A percentile compares a stretch with the other conserved stretches of the same genome.
Evolutionary conservation across 768 basidiomycete genomes (phyloP).

Genomic region (Lentinula aciculospora): DNA sequence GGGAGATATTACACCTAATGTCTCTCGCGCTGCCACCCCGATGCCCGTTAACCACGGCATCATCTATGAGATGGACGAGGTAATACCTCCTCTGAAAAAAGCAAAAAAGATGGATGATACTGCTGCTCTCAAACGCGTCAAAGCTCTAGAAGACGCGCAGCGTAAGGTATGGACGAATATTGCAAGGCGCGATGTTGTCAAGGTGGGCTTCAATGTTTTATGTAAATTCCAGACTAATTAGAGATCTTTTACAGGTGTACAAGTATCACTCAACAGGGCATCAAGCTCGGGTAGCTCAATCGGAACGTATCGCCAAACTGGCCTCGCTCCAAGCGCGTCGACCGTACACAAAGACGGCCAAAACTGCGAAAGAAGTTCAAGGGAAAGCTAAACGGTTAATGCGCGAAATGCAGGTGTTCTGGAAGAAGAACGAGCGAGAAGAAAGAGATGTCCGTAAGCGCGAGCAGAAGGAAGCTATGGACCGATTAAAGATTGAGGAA

Average conservation of each 20-base stretch:
- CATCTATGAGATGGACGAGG: constrained; percentile 69
- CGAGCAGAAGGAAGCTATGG: constrained; percentile 90
- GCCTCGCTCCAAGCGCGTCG: constrained; percentile 75
- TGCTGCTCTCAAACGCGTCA: constrained; percentile 69
- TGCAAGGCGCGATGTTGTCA: constrained; percentile 76
- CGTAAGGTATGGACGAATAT: constrained; percentile 89
- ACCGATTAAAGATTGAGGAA: constrained; percentile 84
- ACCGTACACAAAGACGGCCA: constrained; percentile 69
- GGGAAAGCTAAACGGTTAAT: constrained; percentile 82
- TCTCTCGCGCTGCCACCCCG: constrained; percentile 70
- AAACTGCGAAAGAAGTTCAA: constrained; percentile 77
- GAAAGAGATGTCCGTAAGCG: constrained; percentile 89
- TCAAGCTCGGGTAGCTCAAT: constrained; percentile 59
- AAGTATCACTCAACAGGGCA: constrained; percentile 68
- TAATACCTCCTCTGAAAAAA: constrained; percentile 63
- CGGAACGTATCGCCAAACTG: constrained; percentile 71
- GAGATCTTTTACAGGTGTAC: constrained; percentile 52
- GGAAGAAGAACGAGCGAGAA: constrained; percentile 98
- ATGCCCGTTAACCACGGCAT: constrained; percentile 49
- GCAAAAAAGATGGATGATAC: constrained; percentile 74
- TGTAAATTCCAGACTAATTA: constrained; percentile 4
- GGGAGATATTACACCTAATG: constrained; percentile 66
- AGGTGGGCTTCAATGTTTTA: constrained; percentile 39
- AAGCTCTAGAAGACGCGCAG: constrained; percentile 77
- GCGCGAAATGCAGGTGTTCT: constrained; percentile 95